Evolutionary conservation across 78 protist species (phyloP), one percentile per base, ranked within the genome.

Genomic region (Dictyostelium purpureum): DNA sequence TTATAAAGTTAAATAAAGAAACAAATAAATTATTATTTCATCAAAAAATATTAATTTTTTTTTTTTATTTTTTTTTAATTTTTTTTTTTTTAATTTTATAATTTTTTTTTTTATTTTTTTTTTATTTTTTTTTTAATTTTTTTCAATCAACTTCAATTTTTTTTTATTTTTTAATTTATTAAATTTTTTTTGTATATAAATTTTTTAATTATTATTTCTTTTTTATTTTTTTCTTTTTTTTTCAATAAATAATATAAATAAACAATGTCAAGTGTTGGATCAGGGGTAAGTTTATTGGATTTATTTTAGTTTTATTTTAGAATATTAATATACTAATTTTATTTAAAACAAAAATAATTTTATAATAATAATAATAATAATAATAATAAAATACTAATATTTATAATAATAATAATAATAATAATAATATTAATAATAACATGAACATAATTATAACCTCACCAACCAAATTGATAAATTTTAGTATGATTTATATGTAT

Each of bases 401-500:
- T 37, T 42, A 52, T 14, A 54, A 24, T 24, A 54, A 54, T 14
- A 54, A 24, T 19, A 54, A 54, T 19, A 63, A 63, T 14, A 63
- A 63, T 12, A 35, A 19, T 38, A 67, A 67, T 40, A 6, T 6
- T 7, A n/a, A n/a, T 75, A 43, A 5, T 11, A 2, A 6, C 4
- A 52, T 40, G 77, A 16, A 11, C 26, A 42, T 7, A 16, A 5
- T 19, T 24, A 3, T 2, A 24, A 35, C n/a, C 38, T 3, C 16
- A 26, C 4, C 35, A 26, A 18, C 19, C 4, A 21, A 40, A 45
- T 49, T 43, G 37, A 56, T 0, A 6, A 12, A 14, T 12, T 74
- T 11, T 89, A 97, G 99, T 99, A 98, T 56, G 99, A 99, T 71
- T 87, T 96, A 38, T 97, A 97, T 38, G 89, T 95, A 14, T 94